phyloP scores from a whole-genome alignment of 31 red algal species.

The Odonthalia washingtoniensis region DNA sequence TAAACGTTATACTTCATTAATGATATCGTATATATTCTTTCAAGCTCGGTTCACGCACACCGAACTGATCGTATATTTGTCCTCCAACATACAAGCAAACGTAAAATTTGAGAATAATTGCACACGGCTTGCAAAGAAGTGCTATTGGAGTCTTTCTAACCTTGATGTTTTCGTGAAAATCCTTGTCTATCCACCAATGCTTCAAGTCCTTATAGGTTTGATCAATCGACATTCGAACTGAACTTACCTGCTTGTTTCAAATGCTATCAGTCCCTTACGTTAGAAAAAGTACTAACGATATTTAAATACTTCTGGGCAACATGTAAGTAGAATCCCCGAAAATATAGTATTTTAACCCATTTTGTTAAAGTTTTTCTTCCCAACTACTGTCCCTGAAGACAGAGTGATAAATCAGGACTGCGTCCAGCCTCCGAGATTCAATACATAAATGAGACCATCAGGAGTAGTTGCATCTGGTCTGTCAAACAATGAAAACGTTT shows the following conservation, averaged over 20 bases:
- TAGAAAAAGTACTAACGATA: neutral
- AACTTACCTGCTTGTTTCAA: neutral
- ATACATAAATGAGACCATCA: neutral
- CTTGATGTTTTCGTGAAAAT: neutral
- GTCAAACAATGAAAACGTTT: neutral
- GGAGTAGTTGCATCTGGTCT: constrained; percentile 4
- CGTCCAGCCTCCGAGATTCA: neutral
- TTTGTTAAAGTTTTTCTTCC: neutral
- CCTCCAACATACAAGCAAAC: neutral
- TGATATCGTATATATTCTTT: constrained; percentile 7
- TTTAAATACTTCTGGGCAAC: neutral
- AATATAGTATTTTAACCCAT: neutral
- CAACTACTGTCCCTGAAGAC: neutral
- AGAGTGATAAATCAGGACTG: neutral
- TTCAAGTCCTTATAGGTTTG: constrained; percentile 14
- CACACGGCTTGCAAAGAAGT: neutral
- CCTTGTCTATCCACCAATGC: neutral
- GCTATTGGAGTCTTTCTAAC: neutral
- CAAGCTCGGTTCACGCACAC: neutral
- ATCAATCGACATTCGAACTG: neutral
- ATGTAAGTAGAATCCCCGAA: neutral
- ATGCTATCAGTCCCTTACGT: too few species aligned
- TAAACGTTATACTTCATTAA: too few species aligned
- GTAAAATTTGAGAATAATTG: neutral
- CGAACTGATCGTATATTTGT: neutral